Percentiles rank a stretch among this genome's conserved stretches.
These are phyloP conservation scores for Karstenula rhodostoma DNA, from an alignment of 2,329 filamentous ascomycete genomes.

Conservation along the genomic window DNA sequence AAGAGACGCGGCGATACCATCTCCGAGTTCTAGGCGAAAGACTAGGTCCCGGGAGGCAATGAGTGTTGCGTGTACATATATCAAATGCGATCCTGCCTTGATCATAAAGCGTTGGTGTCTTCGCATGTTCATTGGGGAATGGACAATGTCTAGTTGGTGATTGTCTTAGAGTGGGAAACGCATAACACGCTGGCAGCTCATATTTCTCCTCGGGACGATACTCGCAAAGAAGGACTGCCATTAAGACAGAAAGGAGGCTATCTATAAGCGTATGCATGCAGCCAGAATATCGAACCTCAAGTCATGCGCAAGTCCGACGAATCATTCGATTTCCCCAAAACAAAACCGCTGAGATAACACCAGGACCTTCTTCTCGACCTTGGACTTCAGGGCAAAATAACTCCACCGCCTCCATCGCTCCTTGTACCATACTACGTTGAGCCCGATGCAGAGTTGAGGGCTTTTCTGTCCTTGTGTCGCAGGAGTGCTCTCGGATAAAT, in stretches of 20 bases:
- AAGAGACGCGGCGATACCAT: conserved; percentile 91
- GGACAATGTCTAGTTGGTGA: neutral
- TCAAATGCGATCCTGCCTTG: neutral
- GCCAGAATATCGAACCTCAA: neutral
- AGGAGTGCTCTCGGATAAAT: neutral
- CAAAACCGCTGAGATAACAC: neutral
- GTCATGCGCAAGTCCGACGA: neutral
- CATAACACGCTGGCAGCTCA: neutral
- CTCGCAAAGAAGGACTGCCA: neutral
- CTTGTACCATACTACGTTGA: neutral
- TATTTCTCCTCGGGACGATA: neutral
- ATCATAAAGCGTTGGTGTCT: neutral
- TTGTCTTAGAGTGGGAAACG: too few relatives aligned
- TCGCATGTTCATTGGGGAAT: neutral
- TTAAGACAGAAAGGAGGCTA: neutral
- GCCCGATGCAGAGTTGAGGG: neutral
- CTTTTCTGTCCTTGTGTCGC: neutral
- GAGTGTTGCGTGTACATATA: conserved; percentile 4
- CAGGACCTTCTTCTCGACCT: conserved; percentile 1
- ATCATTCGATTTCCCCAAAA: neutral
- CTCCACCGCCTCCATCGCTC: neutral
- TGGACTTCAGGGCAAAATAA: neutral
- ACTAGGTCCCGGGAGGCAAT: neutral
- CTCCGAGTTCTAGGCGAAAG: conserved; percentile 70
- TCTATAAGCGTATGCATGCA: neutral